Evolutionary conservation across 176 grass and related monocot genomes (phyloP).

Genomic region (Cenchrus americanus): DNA sequence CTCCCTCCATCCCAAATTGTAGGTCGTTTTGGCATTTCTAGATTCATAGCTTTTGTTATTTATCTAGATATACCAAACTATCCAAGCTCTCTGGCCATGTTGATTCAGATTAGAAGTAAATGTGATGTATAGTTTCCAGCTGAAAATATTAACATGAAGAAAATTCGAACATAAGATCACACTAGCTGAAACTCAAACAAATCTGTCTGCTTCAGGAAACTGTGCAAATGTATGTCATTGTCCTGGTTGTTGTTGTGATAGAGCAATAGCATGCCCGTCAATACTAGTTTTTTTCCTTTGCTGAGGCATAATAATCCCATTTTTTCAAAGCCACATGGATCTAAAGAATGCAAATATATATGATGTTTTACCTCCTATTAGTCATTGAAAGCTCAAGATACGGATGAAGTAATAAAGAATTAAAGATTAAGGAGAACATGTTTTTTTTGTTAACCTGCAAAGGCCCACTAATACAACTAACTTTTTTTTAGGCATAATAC

Average conservation of each 20-base stretch:
- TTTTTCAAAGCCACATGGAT: constrained; percentile 1
- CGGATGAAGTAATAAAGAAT: constrained; percentile 47
- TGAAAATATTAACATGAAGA: constrained; percentile 21
- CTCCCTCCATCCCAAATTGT: too few species aligned
- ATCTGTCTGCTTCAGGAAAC: constrained; percentile 40
- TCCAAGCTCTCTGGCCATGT: background rate
- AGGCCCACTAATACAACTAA: background rate
- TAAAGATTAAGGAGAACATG: background rate
- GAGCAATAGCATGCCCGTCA: background rate
- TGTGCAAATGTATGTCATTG: background rate
- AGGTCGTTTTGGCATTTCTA: background rate
- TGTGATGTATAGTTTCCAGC: constrained; percentile 33
- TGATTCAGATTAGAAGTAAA: constrained; percentile 9
- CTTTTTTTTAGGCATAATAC: too few species aligned
- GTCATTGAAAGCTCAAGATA: constrained; percentile 33
- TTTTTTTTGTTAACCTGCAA: background rate
- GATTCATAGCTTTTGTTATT: too few species aligned
- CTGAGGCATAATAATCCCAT: background rate
- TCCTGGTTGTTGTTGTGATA: background rate
- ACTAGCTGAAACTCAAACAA: constrained; percentile 38
- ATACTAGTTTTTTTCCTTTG: constrained; percentile 9
- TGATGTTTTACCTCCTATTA: constrained; percentile 23
- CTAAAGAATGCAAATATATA: constrained; percentile 31
- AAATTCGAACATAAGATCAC: background rate
- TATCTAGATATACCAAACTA: background rate